These are phyloP conservation scores for Colletotrichum sp. DNA, from an alignment of 2,329 filamentous ascomycete genomes.

Conservation along the genomic window DNA sequence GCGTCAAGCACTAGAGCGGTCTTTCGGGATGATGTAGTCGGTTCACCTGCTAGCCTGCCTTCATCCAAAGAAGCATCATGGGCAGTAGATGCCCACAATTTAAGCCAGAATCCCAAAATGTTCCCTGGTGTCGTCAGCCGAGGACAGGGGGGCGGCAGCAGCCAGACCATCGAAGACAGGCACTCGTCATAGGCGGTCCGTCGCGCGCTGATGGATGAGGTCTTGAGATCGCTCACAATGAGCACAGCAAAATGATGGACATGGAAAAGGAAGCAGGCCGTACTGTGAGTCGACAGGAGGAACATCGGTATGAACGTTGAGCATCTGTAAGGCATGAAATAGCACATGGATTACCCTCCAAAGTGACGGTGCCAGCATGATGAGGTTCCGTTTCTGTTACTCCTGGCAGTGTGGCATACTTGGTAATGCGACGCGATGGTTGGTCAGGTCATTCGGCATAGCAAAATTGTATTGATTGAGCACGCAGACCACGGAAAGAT, in stretches of 20 bases:
- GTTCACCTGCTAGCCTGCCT: conserved; percentile 8
- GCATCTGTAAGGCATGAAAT: background rate
- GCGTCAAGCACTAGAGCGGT: background rate
- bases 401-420: background rate
- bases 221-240: background rate
- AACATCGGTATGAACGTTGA: background rate
- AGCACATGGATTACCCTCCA: background rate
- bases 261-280: background rate
- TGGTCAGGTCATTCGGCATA: background rate
- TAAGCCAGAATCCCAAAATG: conserved; percentile 69
- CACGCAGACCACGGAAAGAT: background rate
- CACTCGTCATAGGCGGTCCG: background rate
- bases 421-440: background rate
- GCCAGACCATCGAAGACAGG: background rate
- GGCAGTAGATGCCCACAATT: conserved; percentile 51
- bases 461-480: background rate
- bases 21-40: background rate
- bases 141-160: conserved; percentile 29
- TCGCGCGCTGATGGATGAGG: background rate
- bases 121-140: conserved; percentile 73
- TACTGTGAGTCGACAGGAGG: background rate
- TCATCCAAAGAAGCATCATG: conserved; percentile 37
- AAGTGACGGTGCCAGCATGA: background rate
- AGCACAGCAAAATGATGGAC: background rate
- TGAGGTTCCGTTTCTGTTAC: background rate